A percentile compares a stretch with the other conserved stretches of the same genome.
Evolutionary conservation across 208 protist species (phyloP).

Genomic region (Wallacemonas sp.): DNA sequence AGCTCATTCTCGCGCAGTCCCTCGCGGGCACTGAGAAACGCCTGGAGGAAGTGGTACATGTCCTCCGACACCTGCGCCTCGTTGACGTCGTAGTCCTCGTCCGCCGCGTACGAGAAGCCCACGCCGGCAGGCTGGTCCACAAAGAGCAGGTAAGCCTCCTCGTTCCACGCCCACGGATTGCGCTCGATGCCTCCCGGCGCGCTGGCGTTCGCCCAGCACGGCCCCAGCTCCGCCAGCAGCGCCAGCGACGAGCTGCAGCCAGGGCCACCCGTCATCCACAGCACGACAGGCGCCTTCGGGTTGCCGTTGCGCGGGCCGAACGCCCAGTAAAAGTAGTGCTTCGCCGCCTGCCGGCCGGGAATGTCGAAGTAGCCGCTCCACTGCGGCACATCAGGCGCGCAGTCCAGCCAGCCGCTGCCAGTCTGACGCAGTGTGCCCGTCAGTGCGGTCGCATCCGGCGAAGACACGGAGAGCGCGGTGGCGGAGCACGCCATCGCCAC

Average conservation of each 20-base stretch:
- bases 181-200: conserved; percentile 20
- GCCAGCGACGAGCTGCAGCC: conserved; percentile 83
- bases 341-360: conserved; percentile 27
- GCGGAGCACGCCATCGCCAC: too few species aligned
- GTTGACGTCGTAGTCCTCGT: conserved; percentile 60
- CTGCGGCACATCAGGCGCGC: conserved; percentile 55
- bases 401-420: conserved; percentile 31
- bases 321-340: conserved; percentile 92
- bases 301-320: conserved; percentile 58
- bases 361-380: conserved; percentile 83
- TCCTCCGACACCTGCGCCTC: conserved; percentile 71
- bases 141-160: conserved; percentile 76
- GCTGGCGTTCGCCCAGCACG: conserved; percentile 48
- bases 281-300: conserved; percentile 48
- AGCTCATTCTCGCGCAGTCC: conserved; percentile 49
- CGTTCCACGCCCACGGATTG: conserved; percentile 82
- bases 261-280: conserved; percentile 92
- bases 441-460: neutral
- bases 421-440: conserved; percentile 9
- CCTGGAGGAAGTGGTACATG: conserved; percentile 81
- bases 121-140: conserved; percentile 89
- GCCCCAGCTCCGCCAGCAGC: conserved; percentile 77
- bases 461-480: too few species aligned
- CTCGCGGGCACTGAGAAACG: conserved; percentile 45
- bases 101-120: conserved; percentile 76